Evolutionary conservation across 208 protist species (phyloP), one percentile per base, ranked within the genome.

Genomic region (Porcisia deanei): DNA sequence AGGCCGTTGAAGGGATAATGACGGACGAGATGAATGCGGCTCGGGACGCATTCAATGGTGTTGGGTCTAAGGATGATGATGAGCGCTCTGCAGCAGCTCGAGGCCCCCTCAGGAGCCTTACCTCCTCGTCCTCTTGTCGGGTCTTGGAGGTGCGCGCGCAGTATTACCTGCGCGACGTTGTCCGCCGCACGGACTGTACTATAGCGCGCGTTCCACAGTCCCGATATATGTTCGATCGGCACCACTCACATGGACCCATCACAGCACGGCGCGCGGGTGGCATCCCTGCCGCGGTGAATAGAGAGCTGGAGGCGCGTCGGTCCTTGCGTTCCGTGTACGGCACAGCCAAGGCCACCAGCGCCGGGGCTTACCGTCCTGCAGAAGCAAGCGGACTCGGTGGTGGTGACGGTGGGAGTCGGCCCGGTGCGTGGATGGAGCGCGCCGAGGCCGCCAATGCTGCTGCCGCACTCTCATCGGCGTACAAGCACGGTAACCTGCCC

Each of bases 161-260:
- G 57, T 86, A 82, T 49, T 78, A 75, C 45, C 75, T 80, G 66
- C 73, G 75, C 61, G 69, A 77, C 68, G 78, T 85, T 52, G 76
- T 82, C 49, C 66, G 64, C 41, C 87, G 79, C 60, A 74, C 71
- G 59, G 69, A 73, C 52, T 63, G 59, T 47, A 80, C 67, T 60
- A 73, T 73, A 14, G 64, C 45, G 55, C 8, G 45, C 25, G 63
- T 66, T 34, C 75, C 79, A 47, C 64, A 78, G 55, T 81, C 77
- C 22, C 84, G 73, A 45, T 85, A 80, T 78, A 84, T 81, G 73
- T 88, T 84, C 69, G 81, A 78, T 66, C 83, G 75, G 43, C 79
- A 75, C 66, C 73, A 78, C 52, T 58, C 78, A 6, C 74, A 75
- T 53, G 64, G 64, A 5, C 65, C 68, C 52, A 72, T 43, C 41